These are phyloP conservation scores for Colletotrichum coccodes DNA, from an alignment of 2,329 filamentous ascomycete species.

Conservation along the genomic window DNA sequence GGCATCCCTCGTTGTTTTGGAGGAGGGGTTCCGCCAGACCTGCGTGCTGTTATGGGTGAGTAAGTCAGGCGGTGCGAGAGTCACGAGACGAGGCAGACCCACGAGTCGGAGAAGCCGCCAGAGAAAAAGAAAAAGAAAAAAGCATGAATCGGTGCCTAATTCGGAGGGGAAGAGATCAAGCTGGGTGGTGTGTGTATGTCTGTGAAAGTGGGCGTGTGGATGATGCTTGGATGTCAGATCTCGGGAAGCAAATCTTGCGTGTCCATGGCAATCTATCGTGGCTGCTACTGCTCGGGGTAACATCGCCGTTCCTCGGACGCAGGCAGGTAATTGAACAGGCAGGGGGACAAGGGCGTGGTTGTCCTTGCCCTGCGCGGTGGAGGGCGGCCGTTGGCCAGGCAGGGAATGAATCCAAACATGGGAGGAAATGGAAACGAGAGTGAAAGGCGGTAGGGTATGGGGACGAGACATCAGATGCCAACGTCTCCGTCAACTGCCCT, in stretches of 20 bases:
- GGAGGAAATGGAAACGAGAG: background rate
- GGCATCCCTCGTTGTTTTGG: background rate
- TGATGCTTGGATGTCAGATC: constrained; percentile 2
- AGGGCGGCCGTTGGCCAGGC: background rate
- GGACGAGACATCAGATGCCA: constrained; percentile 25
- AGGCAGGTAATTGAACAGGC: background rate
- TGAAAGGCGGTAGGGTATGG: background rate
- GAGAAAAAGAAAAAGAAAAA: background rate
- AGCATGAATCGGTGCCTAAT: background rate
- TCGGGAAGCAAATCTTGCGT: constrained; percentile 18
- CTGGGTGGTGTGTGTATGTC: background rate
- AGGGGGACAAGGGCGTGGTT: background rate
- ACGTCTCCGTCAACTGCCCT: background rate
- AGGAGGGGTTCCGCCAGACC: background rate
- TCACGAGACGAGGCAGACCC: background rate
- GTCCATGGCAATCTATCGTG: background rate
- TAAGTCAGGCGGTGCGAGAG: background rate
- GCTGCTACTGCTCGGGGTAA: background rate
- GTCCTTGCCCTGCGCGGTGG: background rate
- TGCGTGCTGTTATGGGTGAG: background rate
- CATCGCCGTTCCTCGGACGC: background rate
- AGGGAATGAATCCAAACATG: background rate
- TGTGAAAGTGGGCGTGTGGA: background rate
- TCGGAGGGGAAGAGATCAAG: background rate
- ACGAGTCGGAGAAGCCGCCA: background rate